Evolutionary conservation across 1,139 yeast species (phyloP).

Genomic region (Pichia sp.): DNA sequence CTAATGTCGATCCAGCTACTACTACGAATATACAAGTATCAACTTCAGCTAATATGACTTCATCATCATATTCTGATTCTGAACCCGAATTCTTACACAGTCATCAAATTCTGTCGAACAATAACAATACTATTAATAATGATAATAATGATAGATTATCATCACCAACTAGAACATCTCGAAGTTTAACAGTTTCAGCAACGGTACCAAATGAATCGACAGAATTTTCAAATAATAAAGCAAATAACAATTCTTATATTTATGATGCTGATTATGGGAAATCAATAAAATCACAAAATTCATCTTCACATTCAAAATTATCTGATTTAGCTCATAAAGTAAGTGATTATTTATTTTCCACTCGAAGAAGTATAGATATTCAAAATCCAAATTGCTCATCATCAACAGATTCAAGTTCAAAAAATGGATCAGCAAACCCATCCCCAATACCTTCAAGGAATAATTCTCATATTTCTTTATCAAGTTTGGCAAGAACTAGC

Average conservation of each 20-base stretch:
- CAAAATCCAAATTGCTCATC: slow-evolving; percentile 8
- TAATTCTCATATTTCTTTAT: slow-evolving; percentile 15
- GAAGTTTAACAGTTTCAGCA: slow-evolving; percentile 9
- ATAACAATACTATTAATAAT: no score
- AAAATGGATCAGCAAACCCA: slow-evolving; percentile 9
- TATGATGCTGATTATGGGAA: no score
- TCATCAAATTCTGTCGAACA: no score
- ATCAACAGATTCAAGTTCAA: slow-evolving; percentile 5
- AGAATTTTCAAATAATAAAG: neutral
- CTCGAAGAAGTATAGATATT: slow-evolving; percentile 19
- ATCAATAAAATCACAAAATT: no score
- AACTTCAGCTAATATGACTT: neutral
- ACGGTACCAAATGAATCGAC: neutral
- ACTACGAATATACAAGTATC: slow-evolving; percentile 7
- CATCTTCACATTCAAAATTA: slow-evolving; percentile 18
- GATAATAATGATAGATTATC: no score
- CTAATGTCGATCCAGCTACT: slow-evolving; percentile 4
- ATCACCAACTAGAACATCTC: slow-evolving; percentile 6
- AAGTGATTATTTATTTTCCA: slow-evolving; percentile 22
- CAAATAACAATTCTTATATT: neutral
- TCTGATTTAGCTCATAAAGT: slow-evolving; percentile 27
- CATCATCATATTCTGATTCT: slow-evolving; percentile 3
- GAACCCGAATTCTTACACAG: no score
- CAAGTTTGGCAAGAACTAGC: slow-evolving; percentile 9
- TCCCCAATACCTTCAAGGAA: slow-evolving; percentile 21